Base-by-base conservation (phyloP, 139 green algal genomes). In the Coelastrella sp. region DNA sequence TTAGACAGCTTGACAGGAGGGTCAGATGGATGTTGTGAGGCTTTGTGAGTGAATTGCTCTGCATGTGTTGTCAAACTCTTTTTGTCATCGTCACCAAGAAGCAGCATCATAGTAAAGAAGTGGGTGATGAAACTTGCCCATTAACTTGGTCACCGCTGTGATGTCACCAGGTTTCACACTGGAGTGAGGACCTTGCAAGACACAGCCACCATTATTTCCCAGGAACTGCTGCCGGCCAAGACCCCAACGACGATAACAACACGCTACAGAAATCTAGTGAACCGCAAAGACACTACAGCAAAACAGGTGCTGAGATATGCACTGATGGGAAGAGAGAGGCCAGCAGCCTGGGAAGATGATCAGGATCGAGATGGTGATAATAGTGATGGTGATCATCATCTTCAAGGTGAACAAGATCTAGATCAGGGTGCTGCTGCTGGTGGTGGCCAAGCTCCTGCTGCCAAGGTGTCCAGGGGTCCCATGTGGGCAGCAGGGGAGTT, bases 401-500 rank as follows among this genome's bases (percentile, higher is more conserved):
- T n/a, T n/a, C n/a, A n/a, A n/a, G n/a, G n/a, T n/a, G n/a, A n/a
- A n/a, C n/a, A n/a, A n/a, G n/a, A n/a, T n/a, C n/a, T n/a, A n/a
- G n/a, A n/a, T n/a, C n/a, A n/a, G n/a, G n/a, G n/a, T n/a, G n/a
- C n/a, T n/a, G n/a, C n/a, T n/a, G n/a, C n/a, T n/a, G n/a, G n/a
- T n/a, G n/a, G n/a, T n/a, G n/a, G n/a, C n/a, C n/a, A n/a, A n/a
- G n/a, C n/a, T n/a, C n/a, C n/a, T n/a, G n/a, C n/a, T 23, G 9
- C 9, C 11, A 50, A 23, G 21, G 69, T 32, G 50, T 32, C 43
- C 34, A 69, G 51, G 11, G 74, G 74, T 2, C 27, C 74, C 4
- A 69, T 81, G 51, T 81, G 74, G 74, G 77, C 77, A 43, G 59
- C 77, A 34, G 77, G n/a, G 11, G 77, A 84, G 38, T 13, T 84